Conservation (phyloP, 2,329 filamentous ascomycete genomes). For the Verticillium longisporum region DNA sequence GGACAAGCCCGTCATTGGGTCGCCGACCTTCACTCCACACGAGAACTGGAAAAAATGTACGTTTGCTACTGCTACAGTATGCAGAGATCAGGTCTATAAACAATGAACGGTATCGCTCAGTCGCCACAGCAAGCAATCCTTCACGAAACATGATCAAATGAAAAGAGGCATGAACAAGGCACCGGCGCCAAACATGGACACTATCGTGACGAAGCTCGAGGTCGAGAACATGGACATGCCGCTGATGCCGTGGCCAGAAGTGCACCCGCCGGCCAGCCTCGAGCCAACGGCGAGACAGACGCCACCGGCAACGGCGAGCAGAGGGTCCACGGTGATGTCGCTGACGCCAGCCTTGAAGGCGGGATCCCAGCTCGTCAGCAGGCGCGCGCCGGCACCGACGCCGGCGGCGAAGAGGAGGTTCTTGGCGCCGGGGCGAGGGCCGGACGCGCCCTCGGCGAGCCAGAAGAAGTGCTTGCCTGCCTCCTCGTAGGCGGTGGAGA, state of each 20-base stretch:
- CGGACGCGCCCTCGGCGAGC: constrained; percentile 21
- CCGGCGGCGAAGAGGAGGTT: constrained; percentile 47
- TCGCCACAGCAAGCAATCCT: no score
- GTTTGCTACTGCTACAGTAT: not conserved
- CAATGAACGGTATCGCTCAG: no score
- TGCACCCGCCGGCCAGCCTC: constrained; percentile 59
- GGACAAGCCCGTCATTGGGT: not conserved
- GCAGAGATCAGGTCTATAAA: not conserved
- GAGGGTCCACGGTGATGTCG: constrained; percentile 23
- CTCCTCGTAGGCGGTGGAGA: constrained; percentile 57
- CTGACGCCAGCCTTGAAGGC: constrained; percentile 16
- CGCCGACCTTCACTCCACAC: not conserved
- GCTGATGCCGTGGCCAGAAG: constrained; percentile 63
- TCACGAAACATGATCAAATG: constrained; percentile 4
- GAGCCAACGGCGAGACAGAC: constrained; percentile 52
- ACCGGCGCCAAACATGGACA: constrained; percentile 49
- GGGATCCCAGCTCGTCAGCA: constrained; percentile 25
- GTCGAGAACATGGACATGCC: constrained; percentile 56
- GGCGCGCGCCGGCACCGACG: constrained; percentile 38
- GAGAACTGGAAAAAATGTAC: not conserved
- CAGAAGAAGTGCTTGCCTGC: constrained; percentile 47
- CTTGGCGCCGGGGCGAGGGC: constrained; percentile 24
- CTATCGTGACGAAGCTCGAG: constrained; percentile 56
- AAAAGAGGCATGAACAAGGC: constrained; percentile 14
- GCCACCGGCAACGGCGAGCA: constrained; percentile 44